Evolutionary conservation across 2,329 filamentous ascomycete genomes (phyloP), one percentile per base, ranked within the genome.

Genomic region (Penicillium sp.): DNA sequence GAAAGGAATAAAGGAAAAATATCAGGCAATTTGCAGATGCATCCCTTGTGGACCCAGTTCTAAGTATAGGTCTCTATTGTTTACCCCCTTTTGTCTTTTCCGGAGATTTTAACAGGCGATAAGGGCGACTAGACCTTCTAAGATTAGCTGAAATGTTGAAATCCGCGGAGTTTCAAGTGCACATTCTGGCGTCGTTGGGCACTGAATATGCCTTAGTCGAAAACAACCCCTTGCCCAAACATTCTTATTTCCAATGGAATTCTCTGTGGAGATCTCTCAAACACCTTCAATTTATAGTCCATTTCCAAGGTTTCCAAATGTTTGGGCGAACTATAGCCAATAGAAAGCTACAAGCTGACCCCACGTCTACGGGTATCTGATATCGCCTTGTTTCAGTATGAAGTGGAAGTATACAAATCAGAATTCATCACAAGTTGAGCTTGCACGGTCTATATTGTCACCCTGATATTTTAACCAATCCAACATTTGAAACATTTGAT

Each of bases 81-180:
- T 33, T 25, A 45, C 38, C 47, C 47, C 53, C 47, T 55, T 55
- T 35, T 42, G 50, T 53, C 35, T 25, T 26, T 75, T 73, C 51
- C 67, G 75, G 30, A 8, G 2, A 33, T 22, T 22, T 11, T 4
- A 33, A 28, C 6, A 43, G n/a, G 1, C 6, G 10, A n/a, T 19
- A 43, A 28, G 26, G 26, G 26, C 10, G 4, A 43, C 11, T 19
- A 19, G 11, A n/a, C n/a, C n/a, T n/a, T 14, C 1, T 4, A 22
- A 22, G 22, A 22, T 22, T 22, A 22, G 22, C 22, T 22, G 22
- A 22, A 22, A 22, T 22, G n/a, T 22, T 22, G 22, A 22, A 2
- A 22, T 28, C n/a, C n/a, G n/a, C n/a, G 7, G 14, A 11, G 14
- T 45, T 45, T 33, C 19, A 45, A 25, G 16, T 33, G 14, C 4